phyloP scores from a whole-genome alignment of 768 basidiomycete species.

The Plicaturopsis crispa region DNA sequence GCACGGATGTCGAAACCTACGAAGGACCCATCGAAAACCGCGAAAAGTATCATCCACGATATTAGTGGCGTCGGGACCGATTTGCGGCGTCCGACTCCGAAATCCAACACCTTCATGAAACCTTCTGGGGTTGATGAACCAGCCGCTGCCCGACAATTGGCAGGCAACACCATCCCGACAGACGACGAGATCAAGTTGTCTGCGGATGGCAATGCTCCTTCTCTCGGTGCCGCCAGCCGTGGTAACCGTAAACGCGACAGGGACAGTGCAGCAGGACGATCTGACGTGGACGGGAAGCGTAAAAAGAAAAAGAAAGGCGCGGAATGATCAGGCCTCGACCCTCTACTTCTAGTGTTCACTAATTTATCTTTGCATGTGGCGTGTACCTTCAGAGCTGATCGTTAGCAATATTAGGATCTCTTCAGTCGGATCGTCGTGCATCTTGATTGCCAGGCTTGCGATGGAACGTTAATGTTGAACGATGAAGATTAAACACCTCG shows the following conservation, averaged over 20 bases:
- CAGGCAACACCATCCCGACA: background rate
- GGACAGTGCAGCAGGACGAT: background rate
- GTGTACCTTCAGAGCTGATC: too few relatives aligned
- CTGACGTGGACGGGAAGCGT: background rate
- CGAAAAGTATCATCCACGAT: constrained; percentile 38
- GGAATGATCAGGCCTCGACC: too few relatives aligned
- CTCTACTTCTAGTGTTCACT: too few relatives aligned
- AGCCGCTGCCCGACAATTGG: constrained; percentile 12
- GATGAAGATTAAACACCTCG: too few relatives aligned
- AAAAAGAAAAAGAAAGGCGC: background rate
- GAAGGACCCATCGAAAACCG: constrained; percentile 26
- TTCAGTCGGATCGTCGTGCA: too few relatives aligned
- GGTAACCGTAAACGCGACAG: background rate
- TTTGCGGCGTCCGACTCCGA: constrained; percentile 25
- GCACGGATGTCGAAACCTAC: constrained; percentile 19
- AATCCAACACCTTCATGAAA: constrained; percentile 34
- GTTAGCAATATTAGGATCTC: too few relatives aligned
- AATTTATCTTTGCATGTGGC: too few relatives aligned
- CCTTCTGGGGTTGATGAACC: constrained; percentile 52
- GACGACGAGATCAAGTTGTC: background rate
- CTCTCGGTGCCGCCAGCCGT: background rate
- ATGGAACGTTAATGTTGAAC: too few relatives aligned
- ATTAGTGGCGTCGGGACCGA: constrained; percentile 42
- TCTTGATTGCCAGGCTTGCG: too few relatives aligned
- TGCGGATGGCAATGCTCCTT: too few relatives aligned